Evolutionary conservation across 257 asterid species (phyloP).

Genomic region (Solanum rostratum): DNA sequence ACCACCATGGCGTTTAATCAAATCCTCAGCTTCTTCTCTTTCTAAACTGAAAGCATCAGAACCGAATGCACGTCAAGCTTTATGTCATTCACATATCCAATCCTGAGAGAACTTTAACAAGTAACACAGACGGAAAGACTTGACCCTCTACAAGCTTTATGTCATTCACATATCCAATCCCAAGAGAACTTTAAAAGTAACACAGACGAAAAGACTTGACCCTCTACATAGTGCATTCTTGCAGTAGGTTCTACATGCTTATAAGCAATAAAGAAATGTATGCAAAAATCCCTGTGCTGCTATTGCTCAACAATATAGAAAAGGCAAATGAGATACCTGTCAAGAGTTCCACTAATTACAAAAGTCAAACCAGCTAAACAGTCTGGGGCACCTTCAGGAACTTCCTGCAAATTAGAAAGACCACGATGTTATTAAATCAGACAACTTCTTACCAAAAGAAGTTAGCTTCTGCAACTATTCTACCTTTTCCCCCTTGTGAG

Average conservation of each 20-base stretch:
- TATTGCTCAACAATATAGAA: not conserved
- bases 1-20: slow-evolving; percentile 93
- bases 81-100: not conserved
- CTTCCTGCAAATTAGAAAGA: slow-evolving; percentile 52
- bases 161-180: not conserved
- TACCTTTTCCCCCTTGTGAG: slow-evolving; percentile 99
- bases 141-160: not conserved
- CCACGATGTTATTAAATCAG: not conserved
- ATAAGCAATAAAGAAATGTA: not conserved
- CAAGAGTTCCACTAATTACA: slow-evolving; percentile 97
- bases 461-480: not conserved
- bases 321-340: slow-evolving; percentile 46
- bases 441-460: not conserved
- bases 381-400: slow-evolving; percentile 86
- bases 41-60: slow-evolving; percentile 59
- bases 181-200: not conserved
- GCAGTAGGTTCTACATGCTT: not conserved
- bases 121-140: not conserved
- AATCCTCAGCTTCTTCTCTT: slow-evolving; percentile 99
- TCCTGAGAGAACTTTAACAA: not conserved
- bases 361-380: slow-evolving; percentile 90
- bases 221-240: not conserved
- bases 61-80: not conserved
- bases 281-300: not conserved
- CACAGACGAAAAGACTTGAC: not conserved